Conservation (phyloP, 2,329 filamentous ascomycete species). For the Parastagonospora avenae region DNA sequence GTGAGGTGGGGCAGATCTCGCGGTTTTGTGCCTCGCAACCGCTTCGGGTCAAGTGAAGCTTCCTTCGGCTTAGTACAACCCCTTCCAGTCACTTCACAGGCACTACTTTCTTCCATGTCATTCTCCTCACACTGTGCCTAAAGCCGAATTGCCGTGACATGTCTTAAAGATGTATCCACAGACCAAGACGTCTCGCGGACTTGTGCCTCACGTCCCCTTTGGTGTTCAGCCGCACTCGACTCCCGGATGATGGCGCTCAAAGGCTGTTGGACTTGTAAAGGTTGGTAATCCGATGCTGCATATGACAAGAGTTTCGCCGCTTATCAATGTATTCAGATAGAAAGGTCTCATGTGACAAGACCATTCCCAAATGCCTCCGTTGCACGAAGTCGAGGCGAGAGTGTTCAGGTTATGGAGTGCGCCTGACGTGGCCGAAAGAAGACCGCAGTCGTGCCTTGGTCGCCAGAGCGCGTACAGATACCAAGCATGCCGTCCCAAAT, state of each 20-base stretch:
- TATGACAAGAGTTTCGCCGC: neutral
- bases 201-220: neutral
- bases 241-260: neutral
- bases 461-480: no score
- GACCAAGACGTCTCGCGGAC: neutral
- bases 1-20: conserved; percentile 1
- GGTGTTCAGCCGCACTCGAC: neutral
- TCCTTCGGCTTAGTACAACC: neutral
- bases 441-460: neutral
- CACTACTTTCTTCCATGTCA: no score
- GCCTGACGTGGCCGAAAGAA: conserved; percentile 13
- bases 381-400: conserved; percentile 13
- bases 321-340: conserved; percentile 7
- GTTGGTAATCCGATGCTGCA: neutral
- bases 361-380: conserved; percentile 7
- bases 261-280: conserved; percentile 14
- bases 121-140: no score
- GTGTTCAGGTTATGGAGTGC: conserved; percentile 18
- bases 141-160: no score
- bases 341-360: conserved; percentile 15
- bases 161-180: neutral
- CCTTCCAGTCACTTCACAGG: neutral
- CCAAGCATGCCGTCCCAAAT: no score
- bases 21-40: conserved; percentile 8
- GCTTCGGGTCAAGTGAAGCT: neutral